Evolutionary conservation across 2,329 filamentous ascomycete species (phyloP).

Genomic region (Blastomyces silverae): DNA sequence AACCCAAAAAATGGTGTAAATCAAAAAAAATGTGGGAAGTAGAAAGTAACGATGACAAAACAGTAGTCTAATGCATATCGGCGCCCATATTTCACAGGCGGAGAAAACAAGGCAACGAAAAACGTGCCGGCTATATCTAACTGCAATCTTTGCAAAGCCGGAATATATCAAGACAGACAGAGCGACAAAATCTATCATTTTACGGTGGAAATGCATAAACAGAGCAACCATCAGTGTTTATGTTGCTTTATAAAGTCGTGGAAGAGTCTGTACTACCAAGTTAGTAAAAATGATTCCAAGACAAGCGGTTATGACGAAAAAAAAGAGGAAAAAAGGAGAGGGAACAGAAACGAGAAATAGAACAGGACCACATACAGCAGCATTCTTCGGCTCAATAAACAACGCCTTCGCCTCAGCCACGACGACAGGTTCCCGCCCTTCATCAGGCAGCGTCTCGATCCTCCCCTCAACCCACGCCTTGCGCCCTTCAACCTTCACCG

Average conservation of each 20-base stretch:
- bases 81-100: neutral
- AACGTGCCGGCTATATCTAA: neutral
- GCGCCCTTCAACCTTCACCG: constrained; percentile 35
- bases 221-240: constrained; percentile 12
- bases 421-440: constrained; percentile 63
- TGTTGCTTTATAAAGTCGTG: constrained; percentile 21
- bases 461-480: constrained; percentile 37
- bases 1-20: neutral
- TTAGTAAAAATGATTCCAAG: neutral
- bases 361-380: constrained; percentile 52
- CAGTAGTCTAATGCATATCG: neutral
- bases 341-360: neutral
- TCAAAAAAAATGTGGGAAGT: neutral
- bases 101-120: neutral
- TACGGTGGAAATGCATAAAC: neutral
- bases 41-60: neutral
- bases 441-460: constrained; percentile 49
- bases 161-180: neutral
- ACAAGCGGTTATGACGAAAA: constrained; percentile 6
- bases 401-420: constrained; percentile 55
- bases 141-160: neutral
- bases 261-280: constrained; percentile 12
- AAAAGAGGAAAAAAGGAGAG: neutral
- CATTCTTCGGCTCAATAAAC: constrained; percentile 58
- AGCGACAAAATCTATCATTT: neutral